phyloP scores from a whole-genome alignment of 2,329 filamentous ascomycete genomes.

The Scolecobasidium constrictum region DNA sequence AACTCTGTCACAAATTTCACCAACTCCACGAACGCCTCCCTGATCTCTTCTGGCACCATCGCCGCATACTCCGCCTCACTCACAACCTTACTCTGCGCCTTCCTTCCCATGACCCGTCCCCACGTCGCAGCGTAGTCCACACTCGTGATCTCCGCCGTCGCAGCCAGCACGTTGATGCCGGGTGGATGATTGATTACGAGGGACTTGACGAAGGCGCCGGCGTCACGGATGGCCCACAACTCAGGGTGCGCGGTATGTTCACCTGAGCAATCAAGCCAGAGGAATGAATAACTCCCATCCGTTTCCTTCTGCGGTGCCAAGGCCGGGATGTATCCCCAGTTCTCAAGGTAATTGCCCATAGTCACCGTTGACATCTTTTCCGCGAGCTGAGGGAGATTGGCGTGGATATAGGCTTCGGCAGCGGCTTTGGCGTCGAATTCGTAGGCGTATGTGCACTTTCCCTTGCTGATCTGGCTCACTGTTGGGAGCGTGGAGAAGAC shows the following conservation, averaged over 20 bases:
- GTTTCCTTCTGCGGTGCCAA: slow-evolving; percentile 12
- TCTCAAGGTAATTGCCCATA: slow-evolving; percentile 24
- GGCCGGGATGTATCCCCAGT: slow-evolving; percentile 14
- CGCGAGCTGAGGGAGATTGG: slow-evolving; percentile 13
- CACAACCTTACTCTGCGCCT: slow-evolving; percentile 7
- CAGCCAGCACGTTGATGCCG: slow-evolving; percentile 13
- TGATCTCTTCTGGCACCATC: slow-evolving; percentile 14
- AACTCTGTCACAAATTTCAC: slow-evolving; percentile 12
- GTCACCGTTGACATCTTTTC: slow-evolving; percentile 22
- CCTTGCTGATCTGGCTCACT: slow-evolving; percentile 25
- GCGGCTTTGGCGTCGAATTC: slow-evolving; percentile 34
- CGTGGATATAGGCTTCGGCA: slow-evolving; percentile 10
- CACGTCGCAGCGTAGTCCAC: slow-evolving; percentile 12
- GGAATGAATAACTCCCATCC: slow-evolving; percentile 11
- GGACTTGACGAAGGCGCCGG: slow-evolving; percentile 20
- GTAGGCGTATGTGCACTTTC: slow-evolving; percentile 30
- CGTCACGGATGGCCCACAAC: slow-evolving; percentile 19
- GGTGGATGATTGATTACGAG: slow-evolving; percentile 14
- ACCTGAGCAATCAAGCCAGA: not conserved
- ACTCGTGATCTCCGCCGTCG: slow-evolving; percentile 9
- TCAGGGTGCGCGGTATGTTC: slow-evolving; percentile 12
- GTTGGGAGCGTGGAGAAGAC: slow-evolving; percentile 28
- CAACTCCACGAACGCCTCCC: slow-evolving; percentile 13
- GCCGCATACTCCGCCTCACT: slow-evolving; percentile 3
- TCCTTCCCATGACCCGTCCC: slow-evolving; percentile 8